Percentiles rank a stretch among this genome's conserved stretches.
phyloP scores from a whole-genome alignment of 108 stramenopile species.

The Epipyxis sp. region DNA sequence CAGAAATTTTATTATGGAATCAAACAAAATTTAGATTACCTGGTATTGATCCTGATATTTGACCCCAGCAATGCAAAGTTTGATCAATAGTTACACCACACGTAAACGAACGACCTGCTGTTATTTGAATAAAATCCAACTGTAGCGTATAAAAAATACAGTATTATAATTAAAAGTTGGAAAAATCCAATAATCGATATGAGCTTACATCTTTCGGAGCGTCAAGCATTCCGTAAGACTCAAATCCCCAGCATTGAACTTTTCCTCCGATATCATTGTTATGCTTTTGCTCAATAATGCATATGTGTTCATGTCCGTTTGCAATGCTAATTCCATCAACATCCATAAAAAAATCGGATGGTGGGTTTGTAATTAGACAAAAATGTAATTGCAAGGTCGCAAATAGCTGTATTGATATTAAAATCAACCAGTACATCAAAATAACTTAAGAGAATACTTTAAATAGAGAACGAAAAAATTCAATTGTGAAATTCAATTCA shows the following conservation, averaged over 20 bases:
- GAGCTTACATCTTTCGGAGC: background rate
- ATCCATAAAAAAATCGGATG: constrained; percentile 8
- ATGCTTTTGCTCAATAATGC: background rate
- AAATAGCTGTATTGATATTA: too few relatives aligned
- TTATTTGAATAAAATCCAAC: background rate
- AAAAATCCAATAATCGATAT: background rate
- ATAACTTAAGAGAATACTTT: too few relatives aligned
- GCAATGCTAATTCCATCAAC: constrained; percentile 7
- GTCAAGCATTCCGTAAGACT: background rate
- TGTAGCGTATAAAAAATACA: background rate
- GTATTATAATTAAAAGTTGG: background rate
- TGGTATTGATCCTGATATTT: background rate
- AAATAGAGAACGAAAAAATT: background rate
- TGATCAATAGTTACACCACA: background rate
- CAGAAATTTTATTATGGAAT: too few relatives aligned
- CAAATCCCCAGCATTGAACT: background rate
- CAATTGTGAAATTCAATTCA: background rate
- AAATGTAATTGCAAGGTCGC: background rate
- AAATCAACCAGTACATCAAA: too few relatives aligned
- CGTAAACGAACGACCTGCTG: background rate
- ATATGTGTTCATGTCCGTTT: background rate
- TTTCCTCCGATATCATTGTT: background rate
- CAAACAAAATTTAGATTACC: too few relatives aligned
- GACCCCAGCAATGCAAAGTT: background rate
- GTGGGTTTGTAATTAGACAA: background rate